Conservation (phyloP, 2,329 filamentous ascomycete genomes). For the Monilinia fructigena region DNA sequence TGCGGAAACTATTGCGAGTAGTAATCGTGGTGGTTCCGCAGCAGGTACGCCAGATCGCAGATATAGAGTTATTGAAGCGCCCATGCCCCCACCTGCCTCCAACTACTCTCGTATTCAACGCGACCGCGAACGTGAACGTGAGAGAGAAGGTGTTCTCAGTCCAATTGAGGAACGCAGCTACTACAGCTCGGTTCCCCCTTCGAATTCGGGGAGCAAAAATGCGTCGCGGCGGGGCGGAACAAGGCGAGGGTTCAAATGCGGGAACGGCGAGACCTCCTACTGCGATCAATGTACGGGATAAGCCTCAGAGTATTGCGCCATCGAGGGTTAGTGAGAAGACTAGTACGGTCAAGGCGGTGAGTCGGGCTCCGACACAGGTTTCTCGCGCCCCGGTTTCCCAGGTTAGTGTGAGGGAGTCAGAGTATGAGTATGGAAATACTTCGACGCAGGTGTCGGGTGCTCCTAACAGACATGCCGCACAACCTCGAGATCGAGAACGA, state of each 20-base stretch:
- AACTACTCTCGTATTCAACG: constrained; percentile 12
- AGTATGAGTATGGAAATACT: constrained; percentile 17
- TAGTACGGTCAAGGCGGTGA: constrained; percentile 14
- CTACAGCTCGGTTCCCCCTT: constrained; percentile 1
- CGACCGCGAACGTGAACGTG: constrained; percentile 19
- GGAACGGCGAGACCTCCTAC: constrained; percentile 19
- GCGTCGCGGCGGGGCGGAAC: not conserved
- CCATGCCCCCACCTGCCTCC: constrained; percentile 18
- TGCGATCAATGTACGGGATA: constrained; percentile 4
- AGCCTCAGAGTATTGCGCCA: constrained; percentile 11
- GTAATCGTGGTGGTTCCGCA: not conserved
- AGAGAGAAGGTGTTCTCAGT: constrained; percentile 5
- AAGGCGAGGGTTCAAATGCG: constrained; percentile 12
- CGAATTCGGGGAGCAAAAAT: constrained; percentile 12
- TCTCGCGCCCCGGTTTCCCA: not conserved
- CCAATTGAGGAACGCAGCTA: constrained; percentile 18
- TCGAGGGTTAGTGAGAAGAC: constrained; percentile 1
- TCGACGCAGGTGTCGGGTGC: not conserved
- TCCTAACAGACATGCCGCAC: too few species aligned
- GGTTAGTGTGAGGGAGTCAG: constrained; percentile 6
- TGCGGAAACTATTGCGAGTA: constrained; percentile 18
- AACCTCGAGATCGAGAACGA: too few species aligned
- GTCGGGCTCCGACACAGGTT: constrained; percentile 1
- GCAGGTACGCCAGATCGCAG: constrained; percentile 1
- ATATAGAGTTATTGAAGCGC: constrained; percentile 20